Percentiles rank a stretch among this genome's conserved stretches.
Evolutionary conservation across 2,329 filamentous ascomycete species (phyloP).

Genomic region (Colletotrichum aenigma): DNA sequence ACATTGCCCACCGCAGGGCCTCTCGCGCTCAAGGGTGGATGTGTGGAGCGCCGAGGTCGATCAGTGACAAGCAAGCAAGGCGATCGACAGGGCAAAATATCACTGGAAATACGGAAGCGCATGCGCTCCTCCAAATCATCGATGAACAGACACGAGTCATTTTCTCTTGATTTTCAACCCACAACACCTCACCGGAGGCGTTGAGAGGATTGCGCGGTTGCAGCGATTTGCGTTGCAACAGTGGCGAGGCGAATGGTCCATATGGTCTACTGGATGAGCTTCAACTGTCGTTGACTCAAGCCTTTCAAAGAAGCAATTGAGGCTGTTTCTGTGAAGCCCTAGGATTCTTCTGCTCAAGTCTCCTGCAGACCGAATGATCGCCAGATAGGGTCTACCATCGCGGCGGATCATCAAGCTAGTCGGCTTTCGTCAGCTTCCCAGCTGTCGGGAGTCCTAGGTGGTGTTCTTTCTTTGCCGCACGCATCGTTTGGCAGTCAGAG

Average conservation of each 20-base stretch:
- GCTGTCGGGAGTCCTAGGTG: background rate
- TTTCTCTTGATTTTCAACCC: background rate
- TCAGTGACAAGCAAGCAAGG: slow-evolving; percentile 2
- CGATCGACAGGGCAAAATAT: slow-evolving; percentile 16
- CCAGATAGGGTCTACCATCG: slow-evolving; percentile 5
- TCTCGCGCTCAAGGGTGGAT: background rate
- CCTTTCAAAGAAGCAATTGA: background rate
- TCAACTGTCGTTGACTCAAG: background rate
- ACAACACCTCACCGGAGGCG: background rate
- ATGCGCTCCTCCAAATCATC: background rate
- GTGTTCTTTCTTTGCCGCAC: background rate
- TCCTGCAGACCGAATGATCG: background rate
- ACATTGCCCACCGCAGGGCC: background rate
- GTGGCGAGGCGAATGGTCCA: background rate
- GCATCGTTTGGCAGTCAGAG: slow-evolving; percentile 1
- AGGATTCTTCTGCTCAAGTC: slow-evolving; percentile 5
- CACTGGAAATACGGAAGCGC: background rate
- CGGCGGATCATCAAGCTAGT: slow-evolving; percentile 11
- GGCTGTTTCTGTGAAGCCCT: slow-evolving; percentile 7
- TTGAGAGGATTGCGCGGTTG: background rate
- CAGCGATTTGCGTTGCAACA: background rate
- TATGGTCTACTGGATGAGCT: background rate
- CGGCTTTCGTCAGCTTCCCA: slow-evolving; percentile 2
- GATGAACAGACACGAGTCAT: background rate
- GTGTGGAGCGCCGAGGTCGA: slow-evolving; percentile 7